Evolutionary conservation across 768 basidiomycete genomes (phyloP).

Genomic region (Termitomyces sp.): DNA sequence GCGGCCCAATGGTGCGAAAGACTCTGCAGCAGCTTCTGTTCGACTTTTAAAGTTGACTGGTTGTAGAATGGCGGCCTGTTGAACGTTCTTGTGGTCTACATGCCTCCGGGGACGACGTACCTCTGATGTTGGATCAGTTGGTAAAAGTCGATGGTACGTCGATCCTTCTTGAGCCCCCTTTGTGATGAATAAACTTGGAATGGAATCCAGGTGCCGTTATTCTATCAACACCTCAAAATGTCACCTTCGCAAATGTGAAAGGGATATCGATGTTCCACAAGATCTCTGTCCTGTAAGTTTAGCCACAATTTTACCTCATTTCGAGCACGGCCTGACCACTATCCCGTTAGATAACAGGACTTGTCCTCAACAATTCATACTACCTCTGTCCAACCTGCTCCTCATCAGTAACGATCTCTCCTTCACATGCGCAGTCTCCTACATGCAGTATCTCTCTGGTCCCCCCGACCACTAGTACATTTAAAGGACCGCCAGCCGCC

Average conservation of each 20-base stretch:
- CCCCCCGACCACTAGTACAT: constrained; percentile 58
- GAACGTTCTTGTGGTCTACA: constrained; percentile 88
- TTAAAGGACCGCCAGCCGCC: constrained; percentile 54
- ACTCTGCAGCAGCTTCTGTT: constrained; percentile 95
- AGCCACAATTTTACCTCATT: neutral
- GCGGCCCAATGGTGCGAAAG: constrained; percentile 98
- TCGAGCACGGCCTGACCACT: neutral
- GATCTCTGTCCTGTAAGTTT: constrained; percentile 71
- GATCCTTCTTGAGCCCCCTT: neutral
- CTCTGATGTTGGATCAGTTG: constrained; percentile 85
- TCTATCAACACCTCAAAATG: constrained; percentile 93
- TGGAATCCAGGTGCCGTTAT: constrained; percentile 73
- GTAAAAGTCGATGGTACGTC: constrained; percentile 76
- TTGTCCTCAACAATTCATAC: constrained; percentile 85
- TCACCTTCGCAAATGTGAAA: constrained; percentile 87
- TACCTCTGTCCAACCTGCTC: constrained; percentile 76
- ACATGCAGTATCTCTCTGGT: constrained; percentile 74
- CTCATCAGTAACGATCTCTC: constrained; percentile 16
- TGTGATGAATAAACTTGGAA: neutral
- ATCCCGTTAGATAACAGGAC: constrained; percentile 67
- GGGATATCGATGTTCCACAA: constrained; percentile 93
- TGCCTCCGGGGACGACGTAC: constrained; percentile 99
- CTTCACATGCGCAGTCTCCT: constrained; percentile 31
- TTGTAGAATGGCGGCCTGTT: constrained; percentile 44
- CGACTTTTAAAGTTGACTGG: constrained; percentile 98